Evolutionary conservation across 352 stramenopile species (phyloP).

Genomic region (Phytophthora cactorum): DNA sequence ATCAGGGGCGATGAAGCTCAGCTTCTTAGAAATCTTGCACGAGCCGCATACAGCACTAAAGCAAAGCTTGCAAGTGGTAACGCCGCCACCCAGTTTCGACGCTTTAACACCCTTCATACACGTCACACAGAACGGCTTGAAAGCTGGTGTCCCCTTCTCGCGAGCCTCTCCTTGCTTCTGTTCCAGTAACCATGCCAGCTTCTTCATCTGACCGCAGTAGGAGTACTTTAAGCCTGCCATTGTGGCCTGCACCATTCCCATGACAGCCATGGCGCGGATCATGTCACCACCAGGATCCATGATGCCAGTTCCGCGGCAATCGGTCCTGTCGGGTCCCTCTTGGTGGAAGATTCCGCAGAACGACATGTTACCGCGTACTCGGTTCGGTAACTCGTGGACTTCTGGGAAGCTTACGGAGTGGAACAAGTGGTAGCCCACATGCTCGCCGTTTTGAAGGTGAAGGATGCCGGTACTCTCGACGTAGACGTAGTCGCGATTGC

Average conservation of each 20-base stretch:
- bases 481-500: constrained; percentile 29
- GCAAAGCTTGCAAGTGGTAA: constrained; percentile 32
- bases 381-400: constrained; percentile 22
- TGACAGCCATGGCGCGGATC: constrained; percentile 30
- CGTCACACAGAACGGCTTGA: constrained; percentile 29
- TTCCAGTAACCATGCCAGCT: constrained; percentile 34
- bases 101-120: constrained; percentile 26
- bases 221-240: constrained; percentile 37
- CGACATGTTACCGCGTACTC: constrained; percentile 47
- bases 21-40: constrained; percentile 34
- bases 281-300: constrained; percentile 35
- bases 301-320: constrained; percentile 21
- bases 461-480: constrained; percentile 24
- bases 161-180: constrained; percentile 12
- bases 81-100: constrained; percentile 5
- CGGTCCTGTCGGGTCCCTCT: constrained; percentile 13
- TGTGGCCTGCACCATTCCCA: constrained; percentile 26
- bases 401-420: constrained; percentile 30
- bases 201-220: constrained; percentile 44
- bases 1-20: constrained; percentile 36
- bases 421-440: constrained; percentile 26
- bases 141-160: constrained; percentile 6
- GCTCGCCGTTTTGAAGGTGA: constrained; percentile 17
- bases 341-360: constrained; percentile 45
- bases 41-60: constrained; percentile 24